Evolutionary conservation across 331 rosid species (phyloP), one percentile per base, ranked within the genome.

Genomic region (Rosa hybrid): DNA sequence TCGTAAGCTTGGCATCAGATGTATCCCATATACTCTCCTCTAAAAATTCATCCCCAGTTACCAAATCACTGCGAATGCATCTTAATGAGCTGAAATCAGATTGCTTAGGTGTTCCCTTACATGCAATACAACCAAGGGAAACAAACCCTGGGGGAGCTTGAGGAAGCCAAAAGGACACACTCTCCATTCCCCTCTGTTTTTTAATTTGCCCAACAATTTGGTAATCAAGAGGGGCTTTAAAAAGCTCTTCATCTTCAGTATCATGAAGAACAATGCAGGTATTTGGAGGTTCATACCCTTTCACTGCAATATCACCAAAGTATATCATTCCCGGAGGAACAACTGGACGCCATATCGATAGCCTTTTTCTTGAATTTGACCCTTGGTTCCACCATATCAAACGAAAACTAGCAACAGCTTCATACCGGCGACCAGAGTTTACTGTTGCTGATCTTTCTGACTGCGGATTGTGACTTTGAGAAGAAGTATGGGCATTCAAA

Each of bases 101-200:
- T 79, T 83, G 91, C 83, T 88, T 96, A 63, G 99, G 98, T 71
- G 81, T 86, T 79, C 92, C 90, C 86, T 91, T 96, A 75, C 88
- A 86, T 77, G 96, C 96, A 81, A 96, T 86, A 81, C 94, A 91
- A 65, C 99, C 99, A 84, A 93, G 90, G 76, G 94, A 82, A 82
- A 91, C 98, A 93, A 89, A 96, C 39, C 99, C 98, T 72, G 98
- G 92, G 63, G 97, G 94, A 77, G 98, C 93, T 85, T 96, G 97
- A 67, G 99, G 99, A 77, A 89, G 91, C 99, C 99, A 96, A 78
- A 96, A 96, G 27, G 94, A 90, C 41, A 93, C 84, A 30, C 81
- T 83, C 48, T 96, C 99, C 84, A 87, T 87, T 85, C 99, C 97
- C 83, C 90, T 86, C 86, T 90, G 99, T 81, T 89, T 91, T 89